phyloP scores from a whole-genome alignment of 116 monocot genomes.

The Cymodocea nodosa region DNA sequence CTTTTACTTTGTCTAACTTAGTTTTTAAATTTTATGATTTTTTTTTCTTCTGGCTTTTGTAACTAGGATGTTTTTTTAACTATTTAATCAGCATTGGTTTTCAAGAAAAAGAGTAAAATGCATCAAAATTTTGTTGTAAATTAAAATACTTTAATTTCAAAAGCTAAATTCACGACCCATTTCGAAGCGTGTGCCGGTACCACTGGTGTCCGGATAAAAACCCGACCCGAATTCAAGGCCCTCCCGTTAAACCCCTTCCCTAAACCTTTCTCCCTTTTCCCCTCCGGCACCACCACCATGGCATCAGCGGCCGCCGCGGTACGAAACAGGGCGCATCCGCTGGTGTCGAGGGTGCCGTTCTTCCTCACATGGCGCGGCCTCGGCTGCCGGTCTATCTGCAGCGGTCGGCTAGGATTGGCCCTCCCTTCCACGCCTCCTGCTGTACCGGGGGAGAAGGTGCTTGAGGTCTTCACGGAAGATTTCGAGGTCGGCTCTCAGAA shows the following conservation, averaged over 20 bases:
- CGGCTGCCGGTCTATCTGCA: slow-evolving; percentile 22
- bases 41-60: no score
- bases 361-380: slow-evolving; percentile 15
- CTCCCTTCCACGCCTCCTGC: slow-evolving; percentile 5
- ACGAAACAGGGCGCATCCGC: background rate
- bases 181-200: no score
- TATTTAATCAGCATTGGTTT: no score
- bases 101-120: no score
- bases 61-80: no score
- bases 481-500: slow-evolving; percentile 68
- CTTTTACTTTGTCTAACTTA: no score
- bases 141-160: no score
- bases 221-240: background rate
- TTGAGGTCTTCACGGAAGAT: slow-evolving; percentile 69
- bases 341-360: no score
- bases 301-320: background rate
- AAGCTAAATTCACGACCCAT: no score
- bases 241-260: slow-evolving; percentile 6
- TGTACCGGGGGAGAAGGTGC: slow-evolving; percentile 42
- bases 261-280: background rate
- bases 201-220: no score
- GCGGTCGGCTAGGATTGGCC: slow-evolving; percentile 8
- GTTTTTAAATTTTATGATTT: no score
- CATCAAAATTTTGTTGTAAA: no score
- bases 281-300: background rate